Conservation (phyloP, 805 yeast genomes). For the Hanseniaspora hatyaiensis region DNA sequence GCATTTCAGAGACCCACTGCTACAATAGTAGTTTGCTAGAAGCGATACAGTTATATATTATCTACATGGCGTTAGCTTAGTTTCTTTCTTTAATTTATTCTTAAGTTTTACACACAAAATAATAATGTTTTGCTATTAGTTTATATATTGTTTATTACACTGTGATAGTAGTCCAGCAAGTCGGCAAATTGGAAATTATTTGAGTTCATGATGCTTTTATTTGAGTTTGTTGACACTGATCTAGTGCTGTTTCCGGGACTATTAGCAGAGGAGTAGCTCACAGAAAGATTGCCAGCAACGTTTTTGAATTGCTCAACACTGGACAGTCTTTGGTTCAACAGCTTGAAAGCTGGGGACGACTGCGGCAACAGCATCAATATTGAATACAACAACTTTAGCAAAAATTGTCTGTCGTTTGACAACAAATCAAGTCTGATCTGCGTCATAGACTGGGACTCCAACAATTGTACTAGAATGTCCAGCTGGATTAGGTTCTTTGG, state of each 20-base stretch:
- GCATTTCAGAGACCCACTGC: slow-evolving; percentile 68
- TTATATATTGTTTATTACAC: slow-evolving; percentile 20
- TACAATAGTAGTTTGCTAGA: no score
- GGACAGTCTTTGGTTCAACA: slow-evolving; percentile 60
- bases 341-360: slow-evolving; percentile 67
- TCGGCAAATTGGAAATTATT: slow-evolving; percentile 25
- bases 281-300: slow-evolving; percentile 22
- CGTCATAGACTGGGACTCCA: slow-evolving; percentile 88
- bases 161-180: slow-evolving; percentile 26
- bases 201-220: slow-evolving; percentile 23
- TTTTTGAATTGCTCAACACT: slow-evolving; percentile 28
- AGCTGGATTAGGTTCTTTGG: slow-evolving; percentile 72
- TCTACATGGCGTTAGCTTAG: no score
- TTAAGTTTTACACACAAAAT: no score
- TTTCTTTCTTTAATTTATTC: no score
- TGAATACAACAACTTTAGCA: slow-evolving; percentile 83
- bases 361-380: slow-evolving; percentile 89
- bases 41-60: no score
- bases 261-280: slow-evolving; percentile 16
- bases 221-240: slow-evolving; percentile 18
- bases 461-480: slow-evolving; percentile 75
- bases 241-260: slow-evolving; percentile 9
- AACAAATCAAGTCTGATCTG: slow-evolving; percentile 75
- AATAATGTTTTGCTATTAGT: no score
- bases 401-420: slow-evolving; percentile 71